A percentile compares a stretch with the other conserved stretches of the same genome.
These are phyloP conservation scores for Botrytis elliptica DNA, from an alignment of 2,329 filamentous ascomycete species.

Conservation along the genomic window DNA sequence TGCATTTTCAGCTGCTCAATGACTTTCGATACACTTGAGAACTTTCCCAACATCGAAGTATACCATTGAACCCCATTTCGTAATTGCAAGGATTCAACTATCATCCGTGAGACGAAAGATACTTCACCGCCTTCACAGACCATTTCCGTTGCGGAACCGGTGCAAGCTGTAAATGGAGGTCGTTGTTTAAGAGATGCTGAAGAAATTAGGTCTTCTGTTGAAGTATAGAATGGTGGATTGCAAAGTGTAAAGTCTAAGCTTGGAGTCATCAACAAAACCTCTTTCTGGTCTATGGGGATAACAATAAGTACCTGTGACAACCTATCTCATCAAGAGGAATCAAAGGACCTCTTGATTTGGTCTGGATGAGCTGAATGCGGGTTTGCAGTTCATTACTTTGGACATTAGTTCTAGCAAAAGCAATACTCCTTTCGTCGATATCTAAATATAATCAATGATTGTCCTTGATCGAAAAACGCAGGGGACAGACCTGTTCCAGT, in stretches of 20 bases:
- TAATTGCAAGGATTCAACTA: conserved; percentile 65
- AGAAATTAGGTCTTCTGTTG: conserved; percentile 62
- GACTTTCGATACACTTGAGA: conserved; percentile 62
- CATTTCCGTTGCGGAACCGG: conserved; percentile 82
- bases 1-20: conserved; percentile 59
- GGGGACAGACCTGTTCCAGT: conserved; percentile 55
- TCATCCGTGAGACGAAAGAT: conserved; percentile 68
- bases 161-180: conserved; percentile 70
- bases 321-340: conserved; percentile 56
- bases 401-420: conserved; percentile 67
- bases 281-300: neutral
- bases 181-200: conserved; percentile 65
- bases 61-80: conserved; percentile 75
- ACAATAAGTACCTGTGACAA: conserved; percentile 36
- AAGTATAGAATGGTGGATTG: conserved; percentile 93
- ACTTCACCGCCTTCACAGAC: conserved; percentile 76
- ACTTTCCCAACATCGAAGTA: conserved; percentile 84
- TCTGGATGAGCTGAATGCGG: conserved; percentile 63
- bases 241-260: conserved; percentile 83
- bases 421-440: conserved; percentile 69
- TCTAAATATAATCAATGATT: conserved; percentile 49
- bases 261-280: conserved; percentile 18
- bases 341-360: conserved; percentile 51
- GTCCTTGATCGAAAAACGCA: conserved; percentile 28
- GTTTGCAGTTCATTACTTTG: conserved; percentile 60